phyloP scores from a whole-genome alignment of 805 yeast species.

The Blastobotrys attinorum region DNA sequence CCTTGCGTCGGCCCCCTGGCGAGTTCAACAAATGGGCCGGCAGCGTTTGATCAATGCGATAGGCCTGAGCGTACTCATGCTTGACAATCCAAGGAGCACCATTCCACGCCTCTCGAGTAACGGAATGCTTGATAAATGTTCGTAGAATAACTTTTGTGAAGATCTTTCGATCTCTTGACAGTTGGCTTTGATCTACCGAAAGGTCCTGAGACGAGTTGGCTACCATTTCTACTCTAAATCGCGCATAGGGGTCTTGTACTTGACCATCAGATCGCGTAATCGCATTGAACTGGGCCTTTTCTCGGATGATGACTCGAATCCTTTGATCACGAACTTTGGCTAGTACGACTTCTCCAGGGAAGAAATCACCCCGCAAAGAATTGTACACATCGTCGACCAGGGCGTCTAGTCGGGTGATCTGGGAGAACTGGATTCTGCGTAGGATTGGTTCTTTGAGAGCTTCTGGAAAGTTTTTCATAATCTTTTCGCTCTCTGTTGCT shows the following conservation, averaged over 20 bases:
- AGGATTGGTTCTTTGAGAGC: conserved; percentile 89
- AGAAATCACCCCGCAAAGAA: conserved; percentile 71
- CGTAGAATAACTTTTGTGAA: conserved; percentile 87
- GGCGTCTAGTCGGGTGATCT: conserved; percentile 72
- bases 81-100: conserved; percentile 97
- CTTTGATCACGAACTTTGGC: conserved; percentile 42
- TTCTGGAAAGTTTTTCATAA: conserved; percentile 82
- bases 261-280: conserved; percentile 28
- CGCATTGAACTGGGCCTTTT: conserved; percentile 64
- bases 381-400: conserved; percentile 82
- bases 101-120: conserved; percentile 67
- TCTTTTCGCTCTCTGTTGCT: conserved; percentile 38
- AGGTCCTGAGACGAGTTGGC: conserved; percentile 43
- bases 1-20: background rate
- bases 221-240: conserved; percentile 62
- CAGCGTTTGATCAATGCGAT: conserved; percentile 41
- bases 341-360: conserved; percentile 81
- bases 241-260: conserved; percentile 46
- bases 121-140: conserved; percentile 74
- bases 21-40: conserved; percentile 19
- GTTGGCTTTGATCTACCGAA: conserved; percentile 63
- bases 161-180: conserved; percentile 73
- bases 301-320: conserved; percentile 59
- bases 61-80: conserved; percentile 61
- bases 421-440: conserved; percentile 72